Percentiles rank a stretch among this genome's conserved stretches.
These are phyloP conservation scores for Penicillium diatomitis DNA, from an alignment of 495 filamentous ascomycete species.

Conservation along the genomic window DNA sequence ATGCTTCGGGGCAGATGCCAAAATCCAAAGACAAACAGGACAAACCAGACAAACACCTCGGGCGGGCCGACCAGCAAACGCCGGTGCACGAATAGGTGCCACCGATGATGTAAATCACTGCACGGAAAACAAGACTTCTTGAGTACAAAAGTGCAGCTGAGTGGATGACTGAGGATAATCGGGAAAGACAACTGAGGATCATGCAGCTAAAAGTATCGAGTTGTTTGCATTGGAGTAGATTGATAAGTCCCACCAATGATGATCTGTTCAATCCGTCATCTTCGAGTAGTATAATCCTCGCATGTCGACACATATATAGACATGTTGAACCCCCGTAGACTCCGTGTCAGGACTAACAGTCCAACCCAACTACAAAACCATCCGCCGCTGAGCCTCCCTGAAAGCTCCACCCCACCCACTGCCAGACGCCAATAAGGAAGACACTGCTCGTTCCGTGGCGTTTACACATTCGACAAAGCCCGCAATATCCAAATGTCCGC, in stretches of 20 bases:
- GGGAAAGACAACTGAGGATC: background rate
- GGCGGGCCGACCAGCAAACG: constrained; percentile 10
- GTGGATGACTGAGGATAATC: background rate
- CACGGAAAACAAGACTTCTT: background rate
- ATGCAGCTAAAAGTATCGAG: too few species aligned
- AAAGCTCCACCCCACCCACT: background rate
- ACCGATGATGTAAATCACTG: constrained; percentile 15
- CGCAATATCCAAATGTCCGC: background rate
- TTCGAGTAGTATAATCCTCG: too few species aligned
- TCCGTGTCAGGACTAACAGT: too few species aligned
- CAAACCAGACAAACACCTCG: constrained; percentile 30
- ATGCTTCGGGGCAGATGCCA: background rate
- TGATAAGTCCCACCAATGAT: too few species aligned
- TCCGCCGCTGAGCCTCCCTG: background rate
- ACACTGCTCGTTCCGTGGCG: background rate
- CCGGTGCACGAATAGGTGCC: background rate
- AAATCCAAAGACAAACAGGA: constrained; percentile 22
- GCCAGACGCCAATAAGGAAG: too few species aligned
- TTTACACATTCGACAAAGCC: background rate
- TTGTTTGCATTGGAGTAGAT: too few species aligned
- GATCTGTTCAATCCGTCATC: too few species aligned
- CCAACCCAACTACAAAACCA: too few species aligned
- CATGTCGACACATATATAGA: too few species aligned
- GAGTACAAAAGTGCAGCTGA: background rate
- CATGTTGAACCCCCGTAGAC: too few species aligned